Base-by-base conservation (phyloP, 768 basidiomycete species). In the Mycena galopus region DNA sequence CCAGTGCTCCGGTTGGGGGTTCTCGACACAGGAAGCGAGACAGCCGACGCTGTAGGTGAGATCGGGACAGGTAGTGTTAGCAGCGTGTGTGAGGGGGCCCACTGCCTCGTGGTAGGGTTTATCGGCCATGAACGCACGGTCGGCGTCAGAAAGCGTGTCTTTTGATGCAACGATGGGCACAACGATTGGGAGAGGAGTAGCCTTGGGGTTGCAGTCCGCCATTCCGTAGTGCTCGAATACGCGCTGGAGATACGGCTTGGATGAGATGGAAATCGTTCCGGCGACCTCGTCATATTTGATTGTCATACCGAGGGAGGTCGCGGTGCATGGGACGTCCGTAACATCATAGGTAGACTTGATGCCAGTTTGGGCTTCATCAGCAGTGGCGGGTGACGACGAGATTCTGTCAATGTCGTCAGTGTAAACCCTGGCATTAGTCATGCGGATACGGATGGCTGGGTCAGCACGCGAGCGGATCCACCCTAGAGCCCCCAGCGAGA, bases 21-120 rank as follows among this genome's bases (percentile, higher is more conserved):
- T 37, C 1, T 9, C 35, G 1, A 37, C 35, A 37, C 35, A 37
- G 14, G 35, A 37, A 9, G 35, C 4, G 35, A 37, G 2, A 3
- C 10, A 14, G 2, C 35, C 4, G 4, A 14, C 35, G 4, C 35
- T 37, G 35, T 3, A 37, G 35, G 11, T 11, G 35, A 37, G 35
- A 14, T 37, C 35, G 1, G 47, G 80, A 25, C 75, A 68, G 5
- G 80, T 78, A 5, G 0, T 77, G 14, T 77, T 68, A 12, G 76
- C 63, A 2, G 73, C 57, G 51, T 76, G 78, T 67, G 76, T 77
- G n/a, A 79, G 39, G 0, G 77, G 64, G 0, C 81, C 77, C 3
- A 81, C 72, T 0, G 70, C 73, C 44, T 78, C 67, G 3, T 69
- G 63, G 47, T 80, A 82, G 0, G 76, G 79, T 25, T 79, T 79